phyloP scores from a whole-genome alignment of 164 flowering plant species.

The Euptelea pleiosperma region DNA sequence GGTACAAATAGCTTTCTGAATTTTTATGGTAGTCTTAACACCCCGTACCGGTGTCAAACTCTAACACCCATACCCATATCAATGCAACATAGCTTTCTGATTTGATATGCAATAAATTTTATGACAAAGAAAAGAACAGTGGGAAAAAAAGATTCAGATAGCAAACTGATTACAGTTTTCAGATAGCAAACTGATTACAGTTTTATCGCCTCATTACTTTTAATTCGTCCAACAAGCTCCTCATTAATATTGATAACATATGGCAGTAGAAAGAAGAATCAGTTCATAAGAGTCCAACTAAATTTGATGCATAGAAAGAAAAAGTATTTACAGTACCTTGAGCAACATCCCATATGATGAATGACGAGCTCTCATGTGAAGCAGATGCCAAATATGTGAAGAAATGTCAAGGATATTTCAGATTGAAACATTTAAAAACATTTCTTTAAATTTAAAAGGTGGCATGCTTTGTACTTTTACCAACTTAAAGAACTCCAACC shows the following conservation, averaged over 20 bases:
- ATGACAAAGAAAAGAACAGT: no score
- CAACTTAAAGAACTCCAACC: conserved; percentile 1
- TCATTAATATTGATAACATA: no score
- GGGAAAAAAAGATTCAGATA: no score
- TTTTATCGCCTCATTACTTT: no score
- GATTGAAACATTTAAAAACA: not conserved
- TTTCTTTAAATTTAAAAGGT: not conserved
- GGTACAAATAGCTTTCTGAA: no score
- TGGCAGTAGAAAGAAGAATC: not conserved
- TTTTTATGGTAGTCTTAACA: no score
- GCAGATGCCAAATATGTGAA: conserved; percentile 87
- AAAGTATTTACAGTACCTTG: conserved; percentile 52
- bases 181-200: not conserved
- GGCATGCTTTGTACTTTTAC: not conserved
- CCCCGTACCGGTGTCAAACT: no score
- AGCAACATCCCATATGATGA: conserved; percentile 97
- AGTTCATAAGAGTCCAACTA: not conserved
- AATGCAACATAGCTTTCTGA: no score
- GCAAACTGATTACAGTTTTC: no score
- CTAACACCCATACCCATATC: no score
- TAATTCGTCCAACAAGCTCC: no score
- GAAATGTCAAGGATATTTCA: conserved; percentile 49
- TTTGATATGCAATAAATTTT: no score
- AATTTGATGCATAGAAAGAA: not conserved
- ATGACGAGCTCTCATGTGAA: conserved; percentile 84